A percentile compares a stretch with the other conserved stretches of the same genome.
Conservation (phyloP, 2,329 filamentous ascomycete genomes). For the Pseudogymnoascus sp. region DNA sequence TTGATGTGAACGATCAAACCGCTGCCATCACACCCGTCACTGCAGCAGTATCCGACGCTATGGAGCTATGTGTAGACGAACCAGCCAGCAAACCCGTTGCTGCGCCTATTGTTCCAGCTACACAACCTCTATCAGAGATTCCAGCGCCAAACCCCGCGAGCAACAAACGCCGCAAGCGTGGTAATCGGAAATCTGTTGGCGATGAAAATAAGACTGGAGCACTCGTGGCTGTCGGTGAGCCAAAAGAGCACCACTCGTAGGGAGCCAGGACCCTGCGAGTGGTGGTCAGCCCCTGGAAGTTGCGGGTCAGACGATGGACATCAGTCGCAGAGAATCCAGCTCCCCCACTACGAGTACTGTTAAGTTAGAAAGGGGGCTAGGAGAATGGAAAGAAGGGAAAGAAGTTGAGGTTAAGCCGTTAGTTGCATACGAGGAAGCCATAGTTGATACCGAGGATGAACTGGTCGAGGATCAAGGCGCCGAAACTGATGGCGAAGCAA, state of each 20-base stretch:
- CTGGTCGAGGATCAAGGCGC: not conserved
- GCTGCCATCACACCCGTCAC: not conserved
- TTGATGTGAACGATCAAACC: not conserved
- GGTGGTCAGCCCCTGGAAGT: conserved; percentile 25
- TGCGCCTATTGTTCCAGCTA: not conserved
- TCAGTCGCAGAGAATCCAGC: conserved; percentile 3
- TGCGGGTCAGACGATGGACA: not conserved
- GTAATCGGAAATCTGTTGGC: not conserved
- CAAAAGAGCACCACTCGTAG: conserved; percentile 30
- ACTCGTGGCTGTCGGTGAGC: not conserved
- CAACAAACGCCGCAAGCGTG: not conserved
- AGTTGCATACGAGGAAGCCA: not conserved
- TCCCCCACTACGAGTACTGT: not conserved
- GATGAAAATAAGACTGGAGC: not conserved
- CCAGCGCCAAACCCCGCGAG: not conserved
- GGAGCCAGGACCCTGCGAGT: conserved; percentile 29
- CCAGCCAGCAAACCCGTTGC: not conserved
- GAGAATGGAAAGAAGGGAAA: not conserved
- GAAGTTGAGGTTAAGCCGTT: not conserved
- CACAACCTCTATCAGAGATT: not conserved
- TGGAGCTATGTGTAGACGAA: not conserved
- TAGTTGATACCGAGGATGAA: not conserved
- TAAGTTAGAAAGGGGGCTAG: not conserved
- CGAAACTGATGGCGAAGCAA: not conserved
- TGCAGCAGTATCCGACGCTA: not conserved